phyloP scores from a whole-genome alignment of 495 filamentous ascomycete species.

The Xylaria scruposa region DNA sequence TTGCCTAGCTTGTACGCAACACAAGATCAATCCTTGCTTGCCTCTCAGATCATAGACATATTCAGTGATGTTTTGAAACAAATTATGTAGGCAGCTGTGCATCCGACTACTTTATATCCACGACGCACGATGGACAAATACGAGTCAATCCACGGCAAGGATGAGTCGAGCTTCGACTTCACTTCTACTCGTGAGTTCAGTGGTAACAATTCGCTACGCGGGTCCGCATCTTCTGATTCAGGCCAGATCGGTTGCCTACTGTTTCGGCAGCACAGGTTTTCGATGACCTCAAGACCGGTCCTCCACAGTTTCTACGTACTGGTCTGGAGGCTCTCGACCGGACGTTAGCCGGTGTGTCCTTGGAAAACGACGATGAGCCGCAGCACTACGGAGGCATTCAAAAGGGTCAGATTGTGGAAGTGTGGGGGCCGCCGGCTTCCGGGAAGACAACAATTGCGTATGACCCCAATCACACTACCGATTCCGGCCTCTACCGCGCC shows the following conservation, averaged over 20 bases:
- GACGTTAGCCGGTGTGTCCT: conserved; percentile 47
- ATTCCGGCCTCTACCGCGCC: not conserved
- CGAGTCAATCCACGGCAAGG: conserved; percentile 52
- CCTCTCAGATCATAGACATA: not conserved
- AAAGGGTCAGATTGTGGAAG: conserved; percentile 82
- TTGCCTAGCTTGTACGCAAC: not conserved
- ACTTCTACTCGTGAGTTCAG: conserved; percentile 43
- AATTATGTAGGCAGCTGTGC: conserved; percentile 20
- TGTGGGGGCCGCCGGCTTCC: conserved; percentile 86
- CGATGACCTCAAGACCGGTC: conserved; percentile 61
- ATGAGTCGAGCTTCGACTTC: conserved; percentile 56
- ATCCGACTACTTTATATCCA: conserved; percentile 1
- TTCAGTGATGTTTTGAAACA: not conserved
- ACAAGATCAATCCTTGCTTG: not conserved
- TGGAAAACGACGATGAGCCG: conserved; percentile 27
- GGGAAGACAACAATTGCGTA: conserved; percentile 90
- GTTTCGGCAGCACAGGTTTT: conserved; percentile 87
- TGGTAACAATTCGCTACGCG: not conserved
- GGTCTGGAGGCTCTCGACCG: conserved; percentile 69
- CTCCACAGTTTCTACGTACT: conserved; percentile 65
- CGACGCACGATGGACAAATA: conserved; percentile 47
- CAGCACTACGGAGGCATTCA: conserved; percentile 62
- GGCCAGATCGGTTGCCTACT: conserved; percentile 77
- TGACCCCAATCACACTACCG: conserved; percentile 12
- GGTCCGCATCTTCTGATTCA: conserved; percentile 23